Conservation (phyloP, 1,139 yeast genomes). For the Petasospora rhodanensis region DNA sequence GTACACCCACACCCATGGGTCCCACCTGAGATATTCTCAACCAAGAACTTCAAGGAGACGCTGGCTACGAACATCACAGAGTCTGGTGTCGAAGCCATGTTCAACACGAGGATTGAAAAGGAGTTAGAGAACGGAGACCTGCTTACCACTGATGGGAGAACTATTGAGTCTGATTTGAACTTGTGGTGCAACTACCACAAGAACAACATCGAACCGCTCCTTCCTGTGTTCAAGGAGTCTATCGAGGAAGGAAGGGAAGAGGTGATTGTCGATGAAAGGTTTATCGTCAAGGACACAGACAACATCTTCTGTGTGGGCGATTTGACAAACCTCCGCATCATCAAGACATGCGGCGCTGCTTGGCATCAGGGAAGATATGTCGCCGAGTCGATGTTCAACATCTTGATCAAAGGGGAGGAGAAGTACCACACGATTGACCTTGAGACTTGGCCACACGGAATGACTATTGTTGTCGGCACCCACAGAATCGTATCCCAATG, state of each 20-base stretch:
- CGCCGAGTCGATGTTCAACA: slow-evolving; percentile 17
- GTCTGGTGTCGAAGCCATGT: slow-evolving; percentile 30
- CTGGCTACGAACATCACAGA: slow-evolving; percentile 38
- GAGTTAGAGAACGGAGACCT: slow-evolving; percentile 20
- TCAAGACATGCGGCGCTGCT: slow-evolving; percentile 26
- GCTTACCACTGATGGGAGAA: slow-evolving; percentile 30
- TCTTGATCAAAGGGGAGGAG: slow-evolving; percentile 11
- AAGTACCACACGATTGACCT: slow-evolving; percentile 16
- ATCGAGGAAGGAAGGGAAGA: slow-evolving; percentile 21
- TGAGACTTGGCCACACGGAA: slow-evolving; percentile 18
- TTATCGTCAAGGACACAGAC: slow-evolving; percentile 19
- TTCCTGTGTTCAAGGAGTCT: slow-evolving; percentile 21
- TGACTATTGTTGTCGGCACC: slow-evolving; percentile 25
- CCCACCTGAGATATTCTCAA: slow-evolving; percentile 20
- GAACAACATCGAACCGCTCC: slow-evolving; percentile 35
- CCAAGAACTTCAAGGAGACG: slow-evolving; percentile 15
- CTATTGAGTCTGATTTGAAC: slow-evolving; percentile 41
- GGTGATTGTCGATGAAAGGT: slow-evolving; percentile 30
- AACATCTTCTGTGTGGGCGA: slow-evolving; percentile 31
- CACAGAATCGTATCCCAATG: slow-evolving; percentile 20
- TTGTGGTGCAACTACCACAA: slow-evolving; percentile 43
- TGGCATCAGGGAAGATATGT: slow-evolving; percentile 21
- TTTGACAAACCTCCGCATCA: slow-evolving; percentile 21
- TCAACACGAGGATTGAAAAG: slow-evolving; percentile 22
- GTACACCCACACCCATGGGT: slow-evolving; percentile 26